Conservation (phyloP, 805 yeast species). For the Lachancea mirantina region DNA sequence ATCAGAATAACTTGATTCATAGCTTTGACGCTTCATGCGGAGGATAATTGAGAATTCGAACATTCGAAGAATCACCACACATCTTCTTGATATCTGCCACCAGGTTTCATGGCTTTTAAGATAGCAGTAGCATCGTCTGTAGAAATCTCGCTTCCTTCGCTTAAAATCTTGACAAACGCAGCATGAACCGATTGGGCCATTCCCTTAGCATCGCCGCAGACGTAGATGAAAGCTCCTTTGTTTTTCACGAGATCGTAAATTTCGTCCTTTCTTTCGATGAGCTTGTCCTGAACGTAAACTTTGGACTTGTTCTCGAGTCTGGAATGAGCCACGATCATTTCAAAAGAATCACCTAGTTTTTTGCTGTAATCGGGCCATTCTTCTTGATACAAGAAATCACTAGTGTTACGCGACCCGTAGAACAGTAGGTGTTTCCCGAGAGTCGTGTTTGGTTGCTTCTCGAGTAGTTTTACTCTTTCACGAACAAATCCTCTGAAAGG, state of each 20-base stretch:
- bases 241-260: conserved; percentile 42
- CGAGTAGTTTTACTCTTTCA: conserved; percentile 62
- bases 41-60: no score
- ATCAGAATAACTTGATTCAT: no score
- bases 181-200: conserved; percentile 93
- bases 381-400: conserved; percentile 78
- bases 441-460: conserved; percentile 34
- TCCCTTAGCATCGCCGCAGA: conserved; percentile 92
- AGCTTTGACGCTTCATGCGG: no score
- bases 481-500: conserved; percentile 94
- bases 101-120: conserved; percentile 69
- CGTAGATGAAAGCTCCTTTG: conserved; percentile 83
- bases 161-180: conserved; percentile 56
- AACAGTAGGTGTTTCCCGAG: conserved; percentile 73
- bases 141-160: conserved; percentile 54
- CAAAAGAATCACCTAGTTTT: conserved; percentile 51
- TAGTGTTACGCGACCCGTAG: conserved; percentile 82
- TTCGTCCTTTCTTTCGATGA: conserved; percentile 44
- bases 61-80: conserved; percentile 59
- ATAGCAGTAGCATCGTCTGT: conserved; percentile 67
- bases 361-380: conserved; percentile 81
- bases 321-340: conserved; percentile 78
- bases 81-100: conserved; percentile 92
- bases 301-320: conserved; percentile 53
- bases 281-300: conserved; percentile 79